Evolutionary conservation across 1,284 basidiomycete genomes (phyloP).

Genomic region (Tilletiopsis washingtonensis): DNA sequence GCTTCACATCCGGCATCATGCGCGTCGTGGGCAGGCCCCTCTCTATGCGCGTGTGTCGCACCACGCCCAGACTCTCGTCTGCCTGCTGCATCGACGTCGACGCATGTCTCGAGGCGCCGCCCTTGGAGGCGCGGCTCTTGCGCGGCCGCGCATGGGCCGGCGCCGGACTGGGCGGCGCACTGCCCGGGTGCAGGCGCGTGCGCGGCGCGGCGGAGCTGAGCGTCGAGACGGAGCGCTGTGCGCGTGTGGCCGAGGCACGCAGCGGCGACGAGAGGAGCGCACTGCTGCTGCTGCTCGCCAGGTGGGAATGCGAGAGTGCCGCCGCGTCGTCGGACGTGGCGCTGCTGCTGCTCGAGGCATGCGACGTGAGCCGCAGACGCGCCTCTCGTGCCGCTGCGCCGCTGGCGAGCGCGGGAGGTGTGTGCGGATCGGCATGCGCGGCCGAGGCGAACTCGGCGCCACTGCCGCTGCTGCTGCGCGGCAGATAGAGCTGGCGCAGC

Average conservation of each 20-base stretch:
- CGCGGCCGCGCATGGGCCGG: background rate
- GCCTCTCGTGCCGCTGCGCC: background rate
- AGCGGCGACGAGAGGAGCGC: too few relatives aligned
- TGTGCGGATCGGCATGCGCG: background rate
- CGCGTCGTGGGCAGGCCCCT: conserved; percentile 56
- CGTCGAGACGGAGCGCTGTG: too few relatives aligned
- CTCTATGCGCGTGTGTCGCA: background rate
- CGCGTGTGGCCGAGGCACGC: too few relatives aligned
- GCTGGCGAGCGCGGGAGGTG: background rate
- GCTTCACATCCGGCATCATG: conserved; percentile 64
- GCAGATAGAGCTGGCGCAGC: background rate
- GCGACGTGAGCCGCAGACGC: background rate
- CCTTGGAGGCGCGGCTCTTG: background rate
- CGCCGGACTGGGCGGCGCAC: background rate
- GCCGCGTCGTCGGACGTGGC: too few relatives aligned
- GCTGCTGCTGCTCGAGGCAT: too few relatives aligned
- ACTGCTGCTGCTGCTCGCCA: too few relatives aligned
- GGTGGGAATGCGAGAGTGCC: too few relatives aligned
- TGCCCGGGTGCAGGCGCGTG: too few relatives aligned
- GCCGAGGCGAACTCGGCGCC: background rate
- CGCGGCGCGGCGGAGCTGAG: too few relatives aligned
- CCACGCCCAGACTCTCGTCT: too few relatives aligned
- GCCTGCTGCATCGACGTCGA: too few relatives aligned
- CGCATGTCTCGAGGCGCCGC: background rate
- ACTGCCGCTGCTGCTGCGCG: background rate